A percentile compares a stretch with the other conserved stretches of the same genome.
Evolutionary conservation across 352 stramenopile genomes (phyloP).

Genomic region (Phytophthora uliginosa): DNA sequence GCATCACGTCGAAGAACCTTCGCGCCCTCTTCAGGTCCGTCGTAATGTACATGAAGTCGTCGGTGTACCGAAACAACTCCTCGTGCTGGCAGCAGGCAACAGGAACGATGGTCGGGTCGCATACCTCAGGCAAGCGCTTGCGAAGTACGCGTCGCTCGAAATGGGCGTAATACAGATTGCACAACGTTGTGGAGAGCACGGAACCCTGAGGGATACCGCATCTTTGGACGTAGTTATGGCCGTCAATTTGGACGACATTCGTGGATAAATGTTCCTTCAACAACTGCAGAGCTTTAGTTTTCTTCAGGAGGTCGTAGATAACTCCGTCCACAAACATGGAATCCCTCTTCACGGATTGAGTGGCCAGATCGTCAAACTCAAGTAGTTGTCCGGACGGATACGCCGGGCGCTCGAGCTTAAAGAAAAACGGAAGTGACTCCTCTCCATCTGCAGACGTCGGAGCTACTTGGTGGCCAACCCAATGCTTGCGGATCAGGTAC

Average conservation of each 20-base stretch:
- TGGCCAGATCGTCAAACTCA: conserved; percentile 60
- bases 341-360: conserved; percentile 52
- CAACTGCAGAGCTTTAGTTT: conserved; percentile 54
- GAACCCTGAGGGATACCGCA: conserved; percentile 88
- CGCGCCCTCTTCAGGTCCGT: conserved; percentile 57
- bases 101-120: conserved; percentile 17
- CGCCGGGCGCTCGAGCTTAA: conserved; percentile 70
- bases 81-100: conserved; percentile 58
- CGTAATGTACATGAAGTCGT: conserved; percentile 84
- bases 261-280: conserved; percentile 73
- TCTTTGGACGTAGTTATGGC: conserved; percentile 59
- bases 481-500: conserved; percentile 83
- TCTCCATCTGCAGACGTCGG: conserved; percentile 15
- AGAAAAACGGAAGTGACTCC: conserved; percentile 37
- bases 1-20: conserved; percentile 69
- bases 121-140: conserved; percentile 45
- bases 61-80: conserved; percentile 76
- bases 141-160: conserved; percentile 74
- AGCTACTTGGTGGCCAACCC: conserved; percentile 64
- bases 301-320: conserved; percentile 79
- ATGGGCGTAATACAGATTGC: conserved; percentile 85
- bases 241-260: conserved; percentile 69
- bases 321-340: conserved; percentile 78
- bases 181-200: conserved; percentile 82
- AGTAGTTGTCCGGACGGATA: conserved; percentile 65